Percentiles rank a stretch among this genome's conserved stretches.
These are phyloP conservation scores for Agrocybe praecox DNA, from an alignment of 768 basidiomycete genomes.

Conservation along the genomic window DNA sequence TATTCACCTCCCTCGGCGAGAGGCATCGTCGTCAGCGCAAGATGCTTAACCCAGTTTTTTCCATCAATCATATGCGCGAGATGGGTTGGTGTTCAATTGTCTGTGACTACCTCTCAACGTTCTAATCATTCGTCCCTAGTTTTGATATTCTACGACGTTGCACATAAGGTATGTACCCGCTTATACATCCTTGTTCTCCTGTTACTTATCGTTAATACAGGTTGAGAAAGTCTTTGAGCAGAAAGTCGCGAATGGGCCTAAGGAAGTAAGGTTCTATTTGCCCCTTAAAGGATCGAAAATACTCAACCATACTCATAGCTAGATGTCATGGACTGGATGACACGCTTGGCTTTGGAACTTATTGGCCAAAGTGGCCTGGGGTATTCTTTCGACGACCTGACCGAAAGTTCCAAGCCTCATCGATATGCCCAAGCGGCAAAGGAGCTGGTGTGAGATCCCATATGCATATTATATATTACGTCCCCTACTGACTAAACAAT, in stretches of 20 bases:
- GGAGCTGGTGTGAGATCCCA: slow-evolving; percentile 27
- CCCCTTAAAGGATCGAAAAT: not conserved
- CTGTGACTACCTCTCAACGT: slow-evolving; percentile 9
- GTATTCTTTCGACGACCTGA: slow-evolving; percentile 40
- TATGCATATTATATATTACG: not conserved
- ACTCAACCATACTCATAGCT: slow-evolving; percentile 28
- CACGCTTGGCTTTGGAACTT: slow-evolving; percentile 48
- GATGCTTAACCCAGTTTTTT: slow-evolving; percentile 48
- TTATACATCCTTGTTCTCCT: not conserved
- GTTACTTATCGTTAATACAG: slow-evolving; percentile 26
- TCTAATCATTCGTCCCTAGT: slow-evolving; percentile 17
- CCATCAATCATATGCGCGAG: slow-evolving; percentile 39
- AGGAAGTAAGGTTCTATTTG: slow-evolving; percentile 28
- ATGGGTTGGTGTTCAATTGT: slow-evolving; percentile 26
- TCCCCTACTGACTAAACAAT: not conserved
- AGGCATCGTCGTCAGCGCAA: slow-evolving; percentile 44
- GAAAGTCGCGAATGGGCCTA: slow-evolving; percentile 28
- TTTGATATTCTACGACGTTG: slow-evolving; percentile 34
- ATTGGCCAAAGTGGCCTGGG: slow-evolving; percentile 52
- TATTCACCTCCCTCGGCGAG: slow-evolving; percentile 28
- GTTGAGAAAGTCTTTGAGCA: slow-evolving; percentile 23
- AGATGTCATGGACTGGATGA: slow-evolving; percentile 36
- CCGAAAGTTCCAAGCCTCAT: slow-evolving; percentile 26
- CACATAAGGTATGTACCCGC: slow-evolving; percentile 22
- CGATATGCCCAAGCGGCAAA: slow-evolving; percentile 33